Base-by-base conservation (phyloP, 257 asterid genomes). In the Fraxinus cuspidata region DNA sequence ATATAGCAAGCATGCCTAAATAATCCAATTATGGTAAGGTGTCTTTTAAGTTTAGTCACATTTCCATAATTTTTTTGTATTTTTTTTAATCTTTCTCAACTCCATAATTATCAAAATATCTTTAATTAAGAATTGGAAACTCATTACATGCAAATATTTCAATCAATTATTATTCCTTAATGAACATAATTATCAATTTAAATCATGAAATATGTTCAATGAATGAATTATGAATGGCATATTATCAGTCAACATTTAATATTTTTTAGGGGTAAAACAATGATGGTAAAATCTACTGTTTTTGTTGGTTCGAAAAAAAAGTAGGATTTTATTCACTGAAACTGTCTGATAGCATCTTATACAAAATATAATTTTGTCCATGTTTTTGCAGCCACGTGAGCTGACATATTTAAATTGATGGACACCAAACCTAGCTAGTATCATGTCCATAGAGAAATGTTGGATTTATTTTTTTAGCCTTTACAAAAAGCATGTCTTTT, bases 401-500 rank as follows among this genome's bases (percentile, higher is more conserved):
- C 51, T 64, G 13, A 70, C 79, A 40, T 65, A 21, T 12, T 74
- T 13, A 74, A n/a, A 60, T 73, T 74, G 56, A 2, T 19, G 56
- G 70, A n/a, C 34, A 11, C 70, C 35, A 27, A 63, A 63, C 34
- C 51, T 53, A 58, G 66, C 66, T 58, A 58, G 12, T 4, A 21
- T 53, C 34, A 63, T 51, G 32, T 1, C 53, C n/a, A 32, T 25
- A 3, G 25, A 28, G 16, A 49, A 77, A 77, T 21, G 70, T 58
- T 7, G 60, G 70, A 68, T 72, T 11, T 21, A 16, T 35, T 38
- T 35, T 74, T 32, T 27, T 15, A 13, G 74, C 78, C 63, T 79
- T 79, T 73, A 38, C 63, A 71, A 79, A 79, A 79, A 47, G 82
- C 18, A 42, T 42, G 51, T 11, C 51, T 12, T 12, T 42, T 13